Evolutionary conservation across 2,329 filamentous ascomycete genomes (phyloP).

Genomic region (Alternaria hordeiaustralica): DNA sequence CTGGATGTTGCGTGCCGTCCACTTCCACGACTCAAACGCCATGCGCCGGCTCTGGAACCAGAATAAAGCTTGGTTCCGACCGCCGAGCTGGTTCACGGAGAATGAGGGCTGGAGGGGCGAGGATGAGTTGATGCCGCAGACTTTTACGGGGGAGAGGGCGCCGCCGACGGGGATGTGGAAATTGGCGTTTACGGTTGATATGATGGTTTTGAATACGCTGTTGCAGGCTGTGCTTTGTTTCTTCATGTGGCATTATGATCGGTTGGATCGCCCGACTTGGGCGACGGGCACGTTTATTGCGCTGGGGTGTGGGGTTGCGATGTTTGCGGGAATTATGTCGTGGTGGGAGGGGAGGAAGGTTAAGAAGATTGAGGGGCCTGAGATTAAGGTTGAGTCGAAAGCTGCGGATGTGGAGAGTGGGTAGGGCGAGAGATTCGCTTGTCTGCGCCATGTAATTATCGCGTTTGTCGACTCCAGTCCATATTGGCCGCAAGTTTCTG

Average conservation of each 20-base stretch:
- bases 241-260: conserved; percentile 83
- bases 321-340: conserved; percentile 70
- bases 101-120: conserved; percentile 60
- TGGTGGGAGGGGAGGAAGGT: conserved; percentile 68
- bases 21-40: conserved; percentile 52
- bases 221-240: conserved; percentile 74
- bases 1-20: conserved; percentile 66
- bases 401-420: background rate
- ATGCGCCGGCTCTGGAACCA: conserved; percentile 74
- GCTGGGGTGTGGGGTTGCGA: conserved; percentile 72
- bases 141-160: background rate
- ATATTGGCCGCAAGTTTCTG: background rate
- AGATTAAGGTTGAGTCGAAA: conserved; percentile 5
- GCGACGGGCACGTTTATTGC: conserved; percentile 72
- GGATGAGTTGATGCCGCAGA: background rate
- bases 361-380: conserved; percentile 43
- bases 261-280: conserved; percentile 76
- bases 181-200: conserved; percentile 78
- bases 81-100: conserved; percentile 68
- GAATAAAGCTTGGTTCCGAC: conserved; percentile 76
- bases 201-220: conserved; percentile 79
- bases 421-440: background rate
- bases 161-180: conserved; percentile 73
- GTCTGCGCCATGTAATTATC: background rate
- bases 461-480: background rate